Evolutionary conservation across 768 basidiomycete species (phyloP).

Genomic region (Phanerodontia chrysosporium): DNA sequence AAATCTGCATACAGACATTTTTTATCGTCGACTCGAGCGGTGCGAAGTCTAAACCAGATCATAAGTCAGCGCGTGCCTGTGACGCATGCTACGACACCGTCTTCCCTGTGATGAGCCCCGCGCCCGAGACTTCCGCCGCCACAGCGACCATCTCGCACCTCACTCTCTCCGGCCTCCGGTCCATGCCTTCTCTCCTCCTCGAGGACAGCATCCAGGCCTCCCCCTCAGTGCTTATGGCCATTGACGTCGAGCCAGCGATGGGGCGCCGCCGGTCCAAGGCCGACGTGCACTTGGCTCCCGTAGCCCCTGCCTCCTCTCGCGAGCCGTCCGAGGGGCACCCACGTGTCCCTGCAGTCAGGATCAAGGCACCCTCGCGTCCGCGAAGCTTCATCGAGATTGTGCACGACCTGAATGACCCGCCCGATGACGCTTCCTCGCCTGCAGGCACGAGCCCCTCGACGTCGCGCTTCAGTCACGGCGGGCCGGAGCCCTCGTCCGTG

Average conservation of each 20-base stretch:
- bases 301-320: background rate
- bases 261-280: conserved; percentile 18
- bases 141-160: conserved; percentile 35
- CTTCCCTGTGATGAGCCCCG: conserved; percentile 55
- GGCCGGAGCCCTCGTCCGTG: conserved; percentile 16
- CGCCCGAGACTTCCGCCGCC: conserved; percentile 2
- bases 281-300: conserved; percentile 13
- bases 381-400: conserved; percentile 65
- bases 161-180: conserved; percentile 50
- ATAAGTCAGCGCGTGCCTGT: conserved; percentile 75
- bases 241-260: conserved; percentile 27
- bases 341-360: conserved; percentile 24
- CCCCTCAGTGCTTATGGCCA: conserved; percentile 6
- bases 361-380: conserved; percentile 37
- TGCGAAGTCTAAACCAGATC: conserved; percentile 34
- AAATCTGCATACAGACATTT: conserved; percentile 60
- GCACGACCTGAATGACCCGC: conserved; percentile 49
- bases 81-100: conserved; percentile 84
- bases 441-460: conserved; percentile 20
- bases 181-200: conserved; percentile 49
- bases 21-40: conserved; percentile 57
- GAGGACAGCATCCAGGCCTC: conserved; percentile 14
- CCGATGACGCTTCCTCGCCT: background rate
- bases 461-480: conserved; percentile 24
- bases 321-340: conserved; percentile 4